Percentiles rank a stretch among this genome's conserved stretches.
phyloP scores from a whole-genome alignment of 2,329 filamentous ascomycete species.

The Calonectria leucothoes region DNA sequence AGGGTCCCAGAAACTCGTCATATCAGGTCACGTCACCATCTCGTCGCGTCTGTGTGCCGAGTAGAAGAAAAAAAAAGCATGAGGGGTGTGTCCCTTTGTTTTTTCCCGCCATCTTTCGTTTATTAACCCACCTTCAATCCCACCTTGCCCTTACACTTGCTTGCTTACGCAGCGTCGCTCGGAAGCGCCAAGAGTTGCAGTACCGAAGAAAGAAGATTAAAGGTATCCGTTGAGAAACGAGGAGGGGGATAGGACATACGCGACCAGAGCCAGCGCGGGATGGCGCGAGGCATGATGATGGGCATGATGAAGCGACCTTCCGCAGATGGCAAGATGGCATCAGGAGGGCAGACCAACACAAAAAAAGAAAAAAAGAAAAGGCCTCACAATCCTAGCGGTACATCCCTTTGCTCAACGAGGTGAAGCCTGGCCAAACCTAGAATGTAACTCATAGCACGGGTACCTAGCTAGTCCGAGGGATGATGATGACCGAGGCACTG shows the following conservation, averaged over 20 bases:
- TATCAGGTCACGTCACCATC: constrained; percentile 28
- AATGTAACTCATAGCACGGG: background rate
- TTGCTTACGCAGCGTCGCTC: constrained; percentile 14
- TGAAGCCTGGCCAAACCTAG: background rate
- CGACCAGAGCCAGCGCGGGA: background rate
- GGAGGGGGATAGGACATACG: background rate
- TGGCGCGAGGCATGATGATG: background rate
- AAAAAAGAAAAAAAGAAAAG: background rate
- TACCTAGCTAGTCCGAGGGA: background rate
- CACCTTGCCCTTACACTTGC: constrained; percentile 20
- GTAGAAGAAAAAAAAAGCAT: background rate
- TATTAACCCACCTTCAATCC: constrained; percentile 23
- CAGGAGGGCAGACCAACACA: background rate
- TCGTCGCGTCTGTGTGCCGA: constrained; percentile 5
- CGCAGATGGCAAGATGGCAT: background rate
- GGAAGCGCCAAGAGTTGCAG: constrained; percentile 13
- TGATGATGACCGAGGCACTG: background rate
- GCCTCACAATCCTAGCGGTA: constrained; percentile 1
- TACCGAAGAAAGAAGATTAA: background rate
- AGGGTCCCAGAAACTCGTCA: constrained; percentile 10
- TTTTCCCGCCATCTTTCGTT: constrained; percentile 11
- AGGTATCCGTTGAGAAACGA: constrained; percentile 8
- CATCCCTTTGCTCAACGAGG: background rate
- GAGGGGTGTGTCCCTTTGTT: background rate
- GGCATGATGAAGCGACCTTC: background rate